A percentile compares a stretch with the other conserved stretches of the same genome.
Evolutionary conservation across 768 basidiomycete species (phyloP).

Genomic region (Phylloporus sp.): DNA sequence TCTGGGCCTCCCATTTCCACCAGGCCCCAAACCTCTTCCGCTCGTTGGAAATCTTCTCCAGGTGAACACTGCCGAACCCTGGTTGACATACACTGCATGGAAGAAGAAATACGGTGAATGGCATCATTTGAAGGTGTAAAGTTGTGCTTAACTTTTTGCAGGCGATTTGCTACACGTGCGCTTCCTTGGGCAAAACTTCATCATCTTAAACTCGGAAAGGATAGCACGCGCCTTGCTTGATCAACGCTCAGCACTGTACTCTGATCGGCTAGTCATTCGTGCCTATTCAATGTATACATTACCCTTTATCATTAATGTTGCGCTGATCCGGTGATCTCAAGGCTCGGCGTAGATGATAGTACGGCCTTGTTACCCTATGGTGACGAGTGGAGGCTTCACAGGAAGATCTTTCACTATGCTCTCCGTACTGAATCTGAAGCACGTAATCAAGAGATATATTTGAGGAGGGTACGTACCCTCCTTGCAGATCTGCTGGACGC

Average conservation of each 20-base stretch:
- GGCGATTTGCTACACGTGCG: neutral
- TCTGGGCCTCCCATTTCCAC: constrained; percentile 19
- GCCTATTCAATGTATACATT: neutral
- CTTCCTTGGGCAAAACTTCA: constrained; percentile 17
- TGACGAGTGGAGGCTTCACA: constrained; percentile 29
- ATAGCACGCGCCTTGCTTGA: constrained; percentile 23
- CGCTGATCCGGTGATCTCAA: neutral
- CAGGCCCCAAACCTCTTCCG: constrained; percentile 31
- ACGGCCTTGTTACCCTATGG: constrained; percentile 17
- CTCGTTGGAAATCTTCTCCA: constrained; percentile 27
- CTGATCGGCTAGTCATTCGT: constrained; percentile 14
- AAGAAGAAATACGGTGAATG: constrained; percentile 30
- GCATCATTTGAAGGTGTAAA: neutral
- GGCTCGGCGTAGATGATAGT: neutral
- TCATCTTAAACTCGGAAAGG: constrained; percentile 29
- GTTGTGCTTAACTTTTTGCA: neutral
- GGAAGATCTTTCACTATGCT: constrained; percentile 28
- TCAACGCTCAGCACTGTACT: constrained; percentile 27
- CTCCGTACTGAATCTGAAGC: constrained; percentile 17
- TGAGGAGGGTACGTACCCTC: neutral
- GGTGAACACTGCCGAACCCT: constrained; percentile 27
- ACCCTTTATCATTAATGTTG: neutral
- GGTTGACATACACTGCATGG: constrained; percentile 35
- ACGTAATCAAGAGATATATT: neutral
- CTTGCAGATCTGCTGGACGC: neutral